These are phyloP conservation scores for Aspergillus sclerotioniger DNA, from an alignment of 495 filamentous ascomycete genomes.

Conservation along the genomic window DNA sequence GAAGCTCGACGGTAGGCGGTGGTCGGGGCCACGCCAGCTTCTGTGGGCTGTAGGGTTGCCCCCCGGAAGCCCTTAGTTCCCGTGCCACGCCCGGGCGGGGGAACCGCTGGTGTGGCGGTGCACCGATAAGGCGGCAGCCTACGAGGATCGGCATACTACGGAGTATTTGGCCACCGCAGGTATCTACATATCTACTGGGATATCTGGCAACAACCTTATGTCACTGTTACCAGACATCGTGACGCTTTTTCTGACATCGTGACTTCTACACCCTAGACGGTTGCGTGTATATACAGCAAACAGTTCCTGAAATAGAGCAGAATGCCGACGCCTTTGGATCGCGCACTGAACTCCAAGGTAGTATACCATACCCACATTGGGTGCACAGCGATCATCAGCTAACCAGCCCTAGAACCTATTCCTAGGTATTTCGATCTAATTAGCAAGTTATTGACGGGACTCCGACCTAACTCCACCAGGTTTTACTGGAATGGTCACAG, in stretches of 20 bases:
- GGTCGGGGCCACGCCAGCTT: conserved; percentile 1
- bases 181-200: background rate
- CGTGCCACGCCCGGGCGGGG: background rate
- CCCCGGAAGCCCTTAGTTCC: conserved; percentile 6
- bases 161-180: background rate
- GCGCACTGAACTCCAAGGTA: conserved; percentile 77
- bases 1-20: conserved; percentile 13
- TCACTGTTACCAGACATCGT: background rate
- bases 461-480: conserved; percentile 29
- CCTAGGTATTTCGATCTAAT: conserved; percentile 47
- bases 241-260: background rate
- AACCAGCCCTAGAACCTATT: conserved; percentile 48
- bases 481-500: conserved; percentile 81
- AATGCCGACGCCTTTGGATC: conserved; percentile 73
- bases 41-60: conserved; percentile 14
- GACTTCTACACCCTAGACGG: background rate
- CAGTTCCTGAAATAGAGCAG: conserved; percentile 12
- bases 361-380: conserved; percentile 13
- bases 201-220: background rate
- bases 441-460: conserved; percentile 1
- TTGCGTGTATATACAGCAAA: background rate
- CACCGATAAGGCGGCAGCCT: background rate
- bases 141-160: background rate
- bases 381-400: conserved; percentile 7
- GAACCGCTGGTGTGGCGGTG: conserved; percentile 1